These are phyloP conservation scores for Ophiostoma ips DNA, from an alignment of 2,329 filamentous ascomycete species.

Conservation along the genomic window DNA sequence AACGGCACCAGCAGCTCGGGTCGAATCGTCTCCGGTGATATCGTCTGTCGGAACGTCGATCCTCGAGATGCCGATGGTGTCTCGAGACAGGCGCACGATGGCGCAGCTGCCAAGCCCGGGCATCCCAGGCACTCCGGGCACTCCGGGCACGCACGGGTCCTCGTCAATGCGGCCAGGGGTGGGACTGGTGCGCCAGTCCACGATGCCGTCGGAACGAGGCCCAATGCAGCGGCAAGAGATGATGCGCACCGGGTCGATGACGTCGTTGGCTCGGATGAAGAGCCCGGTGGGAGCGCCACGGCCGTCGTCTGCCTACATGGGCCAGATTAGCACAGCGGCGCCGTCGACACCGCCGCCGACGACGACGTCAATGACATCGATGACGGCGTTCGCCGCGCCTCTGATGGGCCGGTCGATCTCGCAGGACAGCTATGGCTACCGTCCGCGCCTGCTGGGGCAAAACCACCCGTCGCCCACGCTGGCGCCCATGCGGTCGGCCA, in stretches of 20 bases:
- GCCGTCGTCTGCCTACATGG: background rate
- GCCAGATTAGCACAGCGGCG: background rate
- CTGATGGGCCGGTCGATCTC: conserved; percentile 9
- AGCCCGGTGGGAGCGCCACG: background rate
- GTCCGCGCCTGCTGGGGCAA: background rate
- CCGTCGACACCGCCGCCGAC: background rate
- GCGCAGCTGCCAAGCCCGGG: background rate
- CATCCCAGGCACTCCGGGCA: no score
- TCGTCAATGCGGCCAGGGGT: background rate
- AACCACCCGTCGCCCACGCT: background rate
- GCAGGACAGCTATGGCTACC: conserved; percentile 10
- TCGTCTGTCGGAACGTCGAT: conserved; percentile 1
- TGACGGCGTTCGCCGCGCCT: background rate
- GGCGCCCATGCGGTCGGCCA: background rate
- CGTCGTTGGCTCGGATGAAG: background rate
- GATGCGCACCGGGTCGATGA: background rate
- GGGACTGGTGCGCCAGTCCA: conserved; percentile 1
- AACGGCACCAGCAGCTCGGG: background rate
- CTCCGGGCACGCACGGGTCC: no score
- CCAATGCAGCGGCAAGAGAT: background rate
- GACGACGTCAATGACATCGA: background rate
- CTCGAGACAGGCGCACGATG: background rate
- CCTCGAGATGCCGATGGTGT: conserved; percentile 5
- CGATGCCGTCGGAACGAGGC: background rate
- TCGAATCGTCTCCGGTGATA: background rate